phyloP scores from a whole-genome alignment of 768 basidiomycete genomes.

The Tricholoma saponaceum region DNA sequence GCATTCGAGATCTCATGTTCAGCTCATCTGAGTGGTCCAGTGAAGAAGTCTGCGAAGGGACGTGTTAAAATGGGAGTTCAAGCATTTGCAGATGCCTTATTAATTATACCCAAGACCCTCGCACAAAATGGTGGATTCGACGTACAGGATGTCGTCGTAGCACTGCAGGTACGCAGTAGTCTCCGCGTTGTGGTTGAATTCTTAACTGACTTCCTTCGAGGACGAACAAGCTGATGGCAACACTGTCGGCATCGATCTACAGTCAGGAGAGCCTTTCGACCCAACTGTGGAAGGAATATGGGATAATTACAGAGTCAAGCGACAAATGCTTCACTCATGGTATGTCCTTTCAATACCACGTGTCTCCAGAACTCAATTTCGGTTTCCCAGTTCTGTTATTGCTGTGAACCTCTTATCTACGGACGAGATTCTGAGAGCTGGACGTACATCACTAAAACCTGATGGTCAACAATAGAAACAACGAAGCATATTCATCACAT shows the following conservation, averaged over 20 bases:
- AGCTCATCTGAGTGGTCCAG: conserved; percentile 69
- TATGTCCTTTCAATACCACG: conserved; percentile 30
- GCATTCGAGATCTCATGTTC: conserved; percentile 96
- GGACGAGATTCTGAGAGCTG: conserved; percentile 91
- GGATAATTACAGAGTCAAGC: conserved; percentile 99
- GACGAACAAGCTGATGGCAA: conserved; percentile 96
- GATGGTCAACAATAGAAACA: conserved; percentile 52
- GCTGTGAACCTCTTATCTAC: conserved; percentile 93
- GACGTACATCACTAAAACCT: conserved; percentile 82
- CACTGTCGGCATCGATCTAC: conserved; percentile 84
- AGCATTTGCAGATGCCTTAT: conserved; percentile 91
- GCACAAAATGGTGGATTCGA: conserved; percentile 96
- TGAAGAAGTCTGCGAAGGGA: conserved; percentile 88
- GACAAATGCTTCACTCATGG: conserved; percentile 98
- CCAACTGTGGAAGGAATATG: conserved; percentile 95
- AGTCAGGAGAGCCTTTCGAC: conserved; percentile 95
- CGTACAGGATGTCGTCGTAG: conserved; percentile 92
- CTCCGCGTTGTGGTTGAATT: background rate
- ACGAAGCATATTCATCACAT: conserved; percentile 1
- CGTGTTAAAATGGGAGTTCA: conserved; percentile 96
- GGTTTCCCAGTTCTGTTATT: conserved; percentile 70
- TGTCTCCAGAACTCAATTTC: conserved; percentile 13
- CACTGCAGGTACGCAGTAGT: conserved; percentile 61
- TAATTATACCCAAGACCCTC: conserved; percentile 95
- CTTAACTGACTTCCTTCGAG: conserved; percentile 28